A percentile compares a stretch with the other conserved stretches of the same genome.
These are phyloP conservation scores for Passiflora organensis DNA, from an alignment of 345 rosid genomes.

Conservation along the genomic window DNA sequence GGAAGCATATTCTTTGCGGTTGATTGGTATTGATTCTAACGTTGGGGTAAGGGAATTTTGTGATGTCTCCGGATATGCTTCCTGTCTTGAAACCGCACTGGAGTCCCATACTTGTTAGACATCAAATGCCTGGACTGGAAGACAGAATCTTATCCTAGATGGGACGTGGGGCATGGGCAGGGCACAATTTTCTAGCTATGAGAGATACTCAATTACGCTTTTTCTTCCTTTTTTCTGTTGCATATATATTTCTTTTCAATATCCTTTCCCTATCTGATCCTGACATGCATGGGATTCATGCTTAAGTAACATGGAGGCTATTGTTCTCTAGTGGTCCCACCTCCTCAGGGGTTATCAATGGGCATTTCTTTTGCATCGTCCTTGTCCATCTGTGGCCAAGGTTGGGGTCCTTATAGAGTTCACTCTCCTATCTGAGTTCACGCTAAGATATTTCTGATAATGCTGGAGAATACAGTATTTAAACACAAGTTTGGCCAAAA, in stretches of 20 bases:
- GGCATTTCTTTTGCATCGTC: neutral
- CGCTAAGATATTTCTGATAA: too few species aligned
- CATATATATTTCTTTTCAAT: slow-evolving; percentile 13
- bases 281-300: slow-evolving; percentile 15
- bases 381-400: neutral
- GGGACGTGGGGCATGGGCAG: slow-evolving; percentile 29
- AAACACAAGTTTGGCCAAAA: too few species aligned
- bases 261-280: slow-evolving; percentile 15
- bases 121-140: slow-evolving; percentile 16
- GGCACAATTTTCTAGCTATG: slow-evolving; percentile 28
- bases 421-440: too few species aligned
- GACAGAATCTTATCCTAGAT: slow-evolving; percentile 29
- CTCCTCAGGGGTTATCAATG: neutral
- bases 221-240: slow-evolving; percentile 3
- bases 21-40: slow-evolving; percentile 12
- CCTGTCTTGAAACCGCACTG: slow-evolving; percentile 26
- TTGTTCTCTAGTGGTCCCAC: slow-evolving; percentile 11
- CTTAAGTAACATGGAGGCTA: slow-evolving; percentile 3
- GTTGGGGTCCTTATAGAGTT: too few species aligned
- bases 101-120: slow-evolving; percentile 12
- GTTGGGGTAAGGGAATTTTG: neutral
- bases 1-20: neutral
- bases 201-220: slow-evolving; percentile 12
- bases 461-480: too few species aligned
- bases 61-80: slow-evolving; percentile 26